Conservation (phyloP, 192 early-diverging fungal genomes). For the Allomyces macrogynus region DNA sequence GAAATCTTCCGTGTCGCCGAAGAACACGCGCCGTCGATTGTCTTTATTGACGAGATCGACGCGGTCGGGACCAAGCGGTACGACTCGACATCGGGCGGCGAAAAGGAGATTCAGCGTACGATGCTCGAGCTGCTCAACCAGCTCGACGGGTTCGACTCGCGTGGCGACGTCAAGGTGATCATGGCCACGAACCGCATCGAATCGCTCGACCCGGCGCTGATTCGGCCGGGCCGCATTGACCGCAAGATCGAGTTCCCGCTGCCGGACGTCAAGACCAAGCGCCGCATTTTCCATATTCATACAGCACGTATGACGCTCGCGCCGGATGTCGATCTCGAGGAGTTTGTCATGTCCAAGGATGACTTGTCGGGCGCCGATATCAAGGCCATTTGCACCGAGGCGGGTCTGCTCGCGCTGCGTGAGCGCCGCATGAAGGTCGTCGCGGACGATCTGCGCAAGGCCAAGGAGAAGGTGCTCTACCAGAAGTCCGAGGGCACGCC, state of each 20-base stretch:
- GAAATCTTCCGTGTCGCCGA: slow-evolving; percentile 92
- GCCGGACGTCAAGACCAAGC: slow-evolving; percentile 91
- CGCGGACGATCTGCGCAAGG: slow-evolving; percentile 91
- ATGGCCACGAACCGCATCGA: slow-evolving; percentile 99
- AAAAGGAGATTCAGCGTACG: slow-evolving; percentile 91
- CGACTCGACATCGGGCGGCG: slow-evolving; percentile 83
- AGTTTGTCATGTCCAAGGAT: slow-evolving; percentile 99
- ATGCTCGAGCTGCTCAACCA: slow-evolving; percentile 96
- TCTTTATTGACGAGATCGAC: slow-evolving; percentile 99
- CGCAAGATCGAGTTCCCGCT: slow-evolving; percentile 98
- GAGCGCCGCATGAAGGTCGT: slow-evolving; percentile 98
- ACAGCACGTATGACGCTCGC: slow-evolving; percentile 86
- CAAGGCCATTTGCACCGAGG: slow-evolving; percentile 98
- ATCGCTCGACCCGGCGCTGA: slow-evolving; percentile 86
- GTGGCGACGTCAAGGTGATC: slow-evolving; percentile 94
- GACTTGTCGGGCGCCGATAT: slow-evolving; percentile 97
- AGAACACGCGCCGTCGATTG: slow-evolving; percentile 90
- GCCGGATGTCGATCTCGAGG: slow-evolving; percentile 91
- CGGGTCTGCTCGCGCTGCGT: slow-evolving; percentile 88
- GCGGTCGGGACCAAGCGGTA: slow-evolving; percentile 95
- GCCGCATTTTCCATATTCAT: slow-evolving; percentile 90
- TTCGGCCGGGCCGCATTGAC: slow-evolving; percentile 93
- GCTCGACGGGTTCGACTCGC: slow-evolving; percentile 90
- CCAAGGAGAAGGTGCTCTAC: slow-evolving; percentile 97
- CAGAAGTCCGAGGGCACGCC: slow-evolving; percentile 97